Base-by-base conservation (phyloP, 2,329 filamentous ascomycete species). In the Aspergillus proliferans region DNA sequence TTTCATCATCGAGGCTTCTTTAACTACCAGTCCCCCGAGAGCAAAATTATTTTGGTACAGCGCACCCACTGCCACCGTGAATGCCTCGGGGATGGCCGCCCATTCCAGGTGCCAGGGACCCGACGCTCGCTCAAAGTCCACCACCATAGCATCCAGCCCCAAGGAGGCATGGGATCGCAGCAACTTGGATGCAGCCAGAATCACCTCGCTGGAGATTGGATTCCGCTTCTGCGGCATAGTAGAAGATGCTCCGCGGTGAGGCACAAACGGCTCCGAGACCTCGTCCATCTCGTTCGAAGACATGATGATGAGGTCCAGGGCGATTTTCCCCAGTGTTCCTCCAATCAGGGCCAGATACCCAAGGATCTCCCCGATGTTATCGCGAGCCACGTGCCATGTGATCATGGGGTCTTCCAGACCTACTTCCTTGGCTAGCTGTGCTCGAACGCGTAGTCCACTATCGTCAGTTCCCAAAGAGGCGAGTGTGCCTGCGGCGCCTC, bases 221-320 rank as follows among this genome's bases (percentile, higher is more conserved):
- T 82, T 81, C 4, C 78, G 70, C 62, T 82, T 82, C 58, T 81
- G 78, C 2, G 78, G 78, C 78, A 81, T 81, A 0, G 78, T 81
- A 0, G 74, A 78, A 0, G 73, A 78, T 1, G 77, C 76, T 0
- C 78, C 78, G 6, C 78, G 70, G 52, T 80, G 76, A 2, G 76
- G 73, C 1, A 79, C 75, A 44, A 76, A 81, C 0, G 79, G 79
- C 58, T 82, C 79, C 0, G 76, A 72, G 2, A 81, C 76, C 58
- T 81, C 75, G 2, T 70, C 69, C 14, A 80, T 60, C 54, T 82
- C 78, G 52, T 78, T 81, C 2, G 78, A 81, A 1, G 73, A 79
- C 77, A 81, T 80, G 56, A 80, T 66, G 28, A 81, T 80, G 0
- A 81, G 60, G 51, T 82, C 79, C 3, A 79, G 65, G 1, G 78